Evolutionary conservation across 1,139 yeast genomes (phyloP), one percentile per base, ranked within the genome.

Genomic region (Lodderomyces margitis): DNA sequence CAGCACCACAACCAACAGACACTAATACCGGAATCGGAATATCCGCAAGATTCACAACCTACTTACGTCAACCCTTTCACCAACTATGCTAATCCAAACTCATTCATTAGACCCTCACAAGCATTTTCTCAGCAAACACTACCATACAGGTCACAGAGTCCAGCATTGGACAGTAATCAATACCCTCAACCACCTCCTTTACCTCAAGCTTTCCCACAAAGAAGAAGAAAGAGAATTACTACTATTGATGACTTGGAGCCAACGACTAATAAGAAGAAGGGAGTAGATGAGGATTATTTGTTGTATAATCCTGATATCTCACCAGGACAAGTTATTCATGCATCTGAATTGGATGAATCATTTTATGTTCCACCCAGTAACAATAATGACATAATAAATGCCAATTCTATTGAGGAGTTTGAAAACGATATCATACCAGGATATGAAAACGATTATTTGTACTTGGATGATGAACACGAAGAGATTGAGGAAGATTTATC

Each of bases 251-350:
- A 47, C 20, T 35, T 38, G 5, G 45, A 41, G 12, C 46, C 44
- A 46, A 51, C 27, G 39, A 50, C 39, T 56, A 47, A 41, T 44
- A 46, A 47, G 19, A 49, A 48, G 42, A 44, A 44, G 19, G 37
- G 45, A 39, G 61, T 62, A 49, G 70, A 66, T 37, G 72, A 68
- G 21, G 74, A 69, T 41, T 66, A 59, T 48, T 60, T 64, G 46
- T 62, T 70, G 49, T 68, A 59, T 52, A 68, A 70, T 50, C 68
- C 77, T 6, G 68, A 70, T 50, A 66, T 70, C 20, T 70, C 69
- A 51, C 77, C 77, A 17, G 69, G 74, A 20, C 68, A 68, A 27
- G 57, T 70, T 43, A 58, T 69, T 41, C 58, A 59, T 40, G 54
- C 53, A 34, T 55, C 55, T 39, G 56, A 56, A 39, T 45, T 56